These are phyloP conservation scores for Colletotrichum gigasporum DNA, from an alignment of 2,329 filamentous ascomycete species.

Conservation along the genomic window DNA sequence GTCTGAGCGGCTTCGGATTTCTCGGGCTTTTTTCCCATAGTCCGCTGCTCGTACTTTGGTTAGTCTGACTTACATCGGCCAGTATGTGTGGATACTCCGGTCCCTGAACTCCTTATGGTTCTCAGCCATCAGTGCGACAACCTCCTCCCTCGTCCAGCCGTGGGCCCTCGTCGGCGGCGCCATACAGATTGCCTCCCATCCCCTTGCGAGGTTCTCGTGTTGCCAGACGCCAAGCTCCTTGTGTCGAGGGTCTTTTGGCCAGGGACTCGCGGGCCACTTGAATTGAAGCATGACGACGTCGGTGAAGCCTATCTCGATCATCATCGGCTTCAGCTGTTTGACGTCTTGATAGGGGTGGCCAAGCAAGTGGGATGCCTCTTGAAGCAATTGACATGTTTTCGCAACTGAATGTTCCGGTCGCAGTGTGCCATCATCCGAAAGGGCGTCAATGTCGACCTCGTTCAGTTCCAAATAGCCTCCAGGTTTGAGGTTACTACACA, in stretches of 20 bases:
- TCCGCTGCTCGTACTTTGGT: too few relatives aligned
- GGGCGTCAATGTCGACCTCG: conserved; percentile 49
- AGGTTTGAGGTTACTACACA: conserved; percentile 45
- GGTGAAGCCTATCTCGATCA: conserved; percentile 62
- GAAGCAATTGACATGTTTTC: conserved; percentile 41
- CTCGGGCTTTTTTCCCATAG: too few relatives aligned
- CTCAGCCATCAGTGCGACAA: conserved; percentile 34
- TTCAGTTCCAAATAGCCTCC: conserved; percentile 55
- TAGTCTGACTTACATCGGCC: conserved; percentile 2
- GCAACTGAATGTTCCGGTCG: conserved; percentile 29
- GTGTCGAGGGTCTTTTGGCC: conserved; percentile 59
- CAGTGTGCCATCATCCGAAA: conserved; percentile 53
- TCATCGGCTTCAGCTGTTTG: conserved; percentile 43
- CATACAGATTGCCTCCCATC: conserved; percentile 37
- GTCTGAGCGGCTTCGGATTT: too few relatives aligned
- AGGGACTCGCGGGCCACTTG: conserved; percentile 60
- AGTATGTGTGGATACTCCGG: conserved; percentile 34
- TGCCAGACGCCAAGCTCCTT: conserved; percentile 56
- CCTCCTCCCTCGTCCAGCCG: conserved; percentile 36
- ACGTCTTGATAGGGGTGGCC: conserved; percentile 40
- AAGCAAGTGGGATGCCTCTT: conserved; percentile 41
- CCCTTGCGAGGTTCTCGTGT: conserved; percentile 30
- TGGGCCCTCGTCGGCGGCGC: conserved; percentile 38
- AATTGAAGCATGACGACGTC: conserved; percentile 57
- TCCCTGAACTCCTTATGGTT: conserved; percentile 37